phyloP scores from a whole-genome alignment of 306 rosid species.

The Trifolium pratense region DNA sequence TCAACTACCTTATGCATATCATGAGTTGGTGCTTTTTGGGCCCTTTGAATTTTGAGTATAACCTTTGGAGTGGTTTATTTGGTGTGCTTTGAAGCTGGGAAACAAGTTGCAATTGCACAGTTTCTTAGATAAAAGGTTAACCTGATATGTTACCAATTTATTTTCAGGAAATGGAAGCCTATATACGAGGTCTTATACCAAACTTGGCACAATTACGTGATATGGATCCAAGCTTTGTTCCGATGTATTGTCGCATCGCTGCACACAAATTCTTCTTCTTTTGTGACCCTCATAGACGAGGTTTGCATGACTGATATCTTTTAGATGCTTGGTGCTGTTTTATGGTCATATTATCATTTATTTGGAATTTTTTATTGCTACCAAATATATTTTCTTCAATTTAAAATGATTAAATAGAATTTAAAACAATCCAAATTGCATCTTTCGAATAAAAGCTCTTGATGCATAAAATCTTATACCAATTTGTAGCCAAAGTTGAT shows the following conservation, averaged over 20 bases:
- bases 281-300: conserved; percentile 98
- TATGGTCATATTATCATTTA: conserved; percentile 27
- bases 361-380: neutral
- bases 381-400: neutral
- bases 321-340: conserved; percentile 37
- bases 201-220: conserved; percentile 94
- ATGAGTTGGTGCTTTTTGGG: neutral
- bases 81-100: conserved; percentile 31
- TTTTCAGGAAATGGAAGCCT: conserved; percentile 89
- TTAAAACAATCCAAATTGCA: neutral
- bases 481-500: neutral
- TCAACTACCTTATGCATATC: neutral
- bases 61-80: conserved; percentile 25
- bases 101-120: conserved; percentile 15
- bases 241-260: conserved; percentile 93
- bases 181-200: conserved; percentile 95
- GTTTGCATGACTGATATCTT: conserved; percentile 59
- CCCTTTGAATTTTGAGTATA: conserved; percentile 23
- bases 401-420: conserved; percentile 12
- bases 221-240: conserved; percentile 71
- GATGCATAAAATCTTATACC: conserved; percentile 24
- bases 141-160: conserved; percentile 20
- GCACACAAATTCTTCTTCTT: conserved; percentile 97
- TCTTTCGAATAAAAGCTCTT: conserved; percentile 23
- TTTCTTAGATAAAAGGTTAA: conserved; percentile 26